Conservation (phyloP, 2,329 filamentous ascomycete genomes). For the Fusarium sp. region DNA sequence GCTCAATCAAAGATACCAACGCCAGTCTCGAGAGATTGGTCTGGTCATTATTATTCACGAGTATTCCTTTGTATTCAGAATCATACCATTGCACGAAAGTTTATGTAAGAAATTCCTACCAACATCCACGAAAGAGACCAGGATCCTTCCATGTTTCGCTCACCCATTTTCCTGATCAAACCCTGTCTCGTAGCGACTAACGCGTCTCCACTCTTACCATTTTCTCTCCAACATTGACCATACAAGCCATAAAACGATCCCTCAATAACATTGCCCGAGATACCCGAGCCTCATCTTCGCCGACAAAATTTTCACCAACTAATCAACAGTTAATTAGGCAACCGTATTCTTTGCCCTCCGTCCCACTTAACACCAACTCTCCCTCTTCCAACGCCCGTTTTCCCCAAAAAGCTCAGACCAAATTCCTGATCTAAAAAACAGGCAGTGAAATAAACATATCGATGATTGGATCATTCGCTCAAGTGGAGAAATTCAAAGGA, state of each 20-base stretch:
- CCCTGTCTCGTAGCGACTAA: neutral
- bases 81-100: neutral
- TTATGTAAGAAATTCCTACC: neutral
- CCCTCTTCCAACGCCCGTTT: neutral
- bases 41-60: fast-evolving
- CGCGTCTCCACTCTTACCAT: neutral
- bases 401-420: neutral
- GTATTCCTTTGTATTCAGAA: fast-evolving
- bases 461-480: neutral
- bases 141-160: neutral
- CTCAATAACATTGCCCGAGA: neutral
- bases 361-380: neutral
- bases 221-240: neutral
- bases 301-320: neutral
- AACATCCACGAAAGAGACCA: neutral
- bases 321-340: neutral
- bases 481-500: neutral
- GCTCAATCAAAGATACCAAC: neutral
- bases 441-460: slow-evolving; percentile 20
- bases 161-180: neutral
- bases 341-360: neutral
- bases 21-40: fast-evolving
- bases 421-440: slow-evolving; percentile 24
- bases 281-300: neutral
- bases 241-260: neutral